A percentile compares a stretch with the other conserved stretches of the same genome.
Conservation (phyloP, 2,329 filamentous ascomycete genomes). For the Claviceps fusiformis region DNA sequence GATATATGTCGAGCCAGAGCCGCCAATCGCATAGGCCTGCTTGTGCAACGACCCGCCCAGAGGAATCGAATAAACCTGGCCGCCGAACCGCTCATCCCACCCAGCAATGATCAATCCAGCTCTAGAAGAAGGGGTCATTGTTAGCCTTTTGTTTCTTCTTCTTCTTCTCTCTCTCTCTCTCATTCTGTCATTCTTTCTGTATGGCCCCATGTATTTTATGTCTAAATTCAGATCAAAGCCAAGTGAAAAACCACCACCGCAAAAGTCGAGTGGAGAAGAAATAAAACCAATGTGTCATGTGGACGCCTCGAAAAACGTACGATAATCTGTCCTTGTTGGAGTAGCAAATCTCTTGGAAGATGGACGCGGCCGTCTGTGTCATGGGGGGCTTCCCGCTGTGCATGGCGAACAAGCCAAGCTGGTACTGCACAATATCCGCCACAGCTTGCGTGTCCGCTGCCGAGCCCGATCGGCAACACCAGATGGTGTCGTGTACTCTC, state of each 20-base stretch:
- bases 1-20: slow-evolving; percentile 96
- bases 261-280: background rate
- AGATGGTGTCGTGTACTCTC: slow-evolving; percentile 96
- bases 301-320: slow-evolving; percentile 33
- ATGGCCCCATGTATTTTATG: too few relatives aligned
- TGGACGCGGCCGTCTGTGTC: slow-evolving; percentile 84
- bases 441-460: slow-evolving; percentile 97
- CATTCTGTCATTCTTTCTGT: too few relatives aligned
- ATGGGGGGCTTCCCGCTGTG: slow-evolving; percentile 81
- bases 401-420: slow-evolving; percentile 84
- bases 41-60: slow-evolving; percentile 95
- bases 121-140: slow-evolving; percentile 29
- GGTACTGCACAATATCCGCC: slow-evolving; percentile 94
- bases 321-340: slow-evolving; percentile 88
- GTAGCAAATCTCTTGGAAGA: slow-evolving; percentile 98
- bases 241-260: background rate
- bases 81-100: slow-evolving; percentile 87
- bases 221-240: background rate
- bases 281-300: background rate
- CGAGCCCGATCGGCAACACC: slow-evolving; percentile 97
- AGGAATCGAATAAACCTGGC: slow-evolving; percentile 95
- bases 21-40: slow-evolving; percentile 88
- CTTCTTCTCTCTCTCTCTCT: too few relatives aligned
- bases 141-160: background rate
- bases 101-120: slow-evolving; percentile 98